phyloP scores from a whole-genome alignment of 2,329 filamentous ascomycete species.

The Beauveria rudraprayagi region DNA sequence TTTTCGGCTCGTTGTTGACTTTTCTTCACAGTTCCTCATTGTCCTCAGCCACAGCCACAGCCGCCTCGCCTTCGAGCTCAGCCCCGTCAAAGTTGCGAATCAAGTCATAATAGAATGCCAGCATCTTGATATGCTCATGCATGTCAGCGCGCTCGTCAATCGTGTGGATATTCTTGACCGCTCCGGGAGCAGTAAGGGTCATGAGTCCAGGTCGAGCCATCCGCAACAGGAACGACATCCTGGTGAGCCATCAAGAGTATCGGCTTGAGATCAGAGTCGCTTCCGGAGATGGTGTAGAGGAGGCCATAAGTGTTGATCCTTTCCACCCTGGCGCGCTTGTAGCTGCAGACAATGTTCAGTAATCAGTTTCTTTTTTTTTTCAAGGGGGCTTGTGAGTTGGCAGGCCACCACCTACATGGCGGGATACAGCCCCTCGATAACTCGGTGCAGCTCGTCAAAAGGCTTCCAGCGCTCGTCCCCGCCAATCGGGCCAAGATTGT shows the following conservation, averaged over 20 bases:
- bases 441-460: slow-evolving; percentile 41
- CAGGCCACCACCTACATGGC: slow-evolving; percentile 28
- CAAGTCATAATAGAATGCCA: slow-evolving; percentile 37
- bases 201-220: slow-evolving; percentile 37
- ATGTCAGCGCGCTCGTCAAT: slow-evolving; percentile 34
- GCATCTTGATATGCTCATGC: slow-evolving; percentile 29
- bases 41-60: slow-evolving; percentile 16
- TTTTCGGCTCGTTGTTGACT: not conserved
- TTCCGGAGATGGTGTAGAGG: slow-evolving; percentile 50
- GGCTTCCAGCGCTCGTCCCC: slow-evolving; percentile 47
- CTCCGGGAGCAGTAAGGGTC: slow-evolving; percentile 27
- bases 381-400: not conserved
- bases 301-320: slow-evolving; percentile 56
- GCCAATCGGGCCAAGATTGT: slow-evolving; percentile 47
- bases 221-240: slow-evolving; percentile 36
- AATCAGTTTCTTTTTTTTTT: slow-evolving; percentile 1
- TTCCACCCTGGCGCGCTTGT: slow-evolving; percentile 36
- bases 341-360: slow-evolving; percentile 21
- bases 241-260: slow-evolving; percentile 35
- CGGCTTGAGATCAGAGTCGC: slow-evolving; percentile 39
- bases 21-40: not conserved
- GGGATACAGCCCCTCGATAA: slow-evolving; percentile 42
- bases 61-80: slow-evolving; percentile 16
- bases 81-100: slow-evolving; percentile 37
- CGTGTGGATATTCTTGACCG: slow-evolving; percentile 29